These are phyloP conservation scores for Conticribra weissflogii DNA, from an alignment of 108 stramenopile genomes.

Conservation along the genomic window DNA sequence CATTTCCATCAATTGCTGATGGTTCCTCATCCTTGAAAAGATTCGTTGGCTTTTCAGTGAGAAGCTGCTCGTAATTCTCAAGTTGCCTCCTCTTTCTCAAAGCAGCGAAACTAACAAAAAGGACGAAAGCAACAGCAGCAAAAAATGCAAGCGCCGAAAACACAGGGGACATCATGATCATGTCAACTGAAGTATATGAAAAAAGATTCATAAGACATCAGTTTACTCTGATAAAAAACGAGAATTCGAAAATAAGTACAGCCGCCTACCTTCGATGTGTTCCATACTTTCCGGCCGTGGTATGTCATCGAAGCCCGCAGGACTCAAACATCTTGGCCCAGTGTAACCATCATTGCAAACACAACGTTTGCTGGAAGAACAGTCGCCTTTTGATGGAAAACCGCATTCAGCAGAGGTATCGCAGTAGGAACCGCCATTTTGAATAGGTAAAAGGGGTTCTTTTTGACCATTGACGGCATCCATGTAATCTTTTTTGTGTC, in stretches of 20 bases:
- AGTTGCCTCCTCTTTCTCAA: slow-evolving; percentile 28
- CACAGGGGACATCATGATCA: slow-evolving; percentile 14
- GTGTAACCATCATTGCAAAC: slow-evolving; percentile 62
- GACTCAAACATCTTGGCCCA: slow-evolving; percentile 75
- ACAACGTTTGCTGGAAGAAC: slow-evolving; percentile 53
- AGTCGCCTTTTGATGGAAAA: slow-evolving; percentile 46
- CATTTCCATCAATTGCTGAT: too few relatives aligned
- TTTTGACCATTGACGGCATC: slow-evolving; percentile 59
- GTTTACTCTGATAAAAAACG: too few relatives aligned
- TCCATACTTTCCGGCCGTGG: slow-evolving; percentile 17
- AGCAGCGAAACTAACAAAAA: slow-evolving; percentile 32
- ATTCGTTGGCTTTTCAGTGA: slow-evolving; percentile 5
- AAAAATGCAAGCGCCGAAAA: slow-evolving; percentile 31
- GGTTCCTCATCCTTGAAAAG: slow-evolving; percentile 9
- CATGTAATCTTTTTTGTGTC: slow-evolving; percentile 83
- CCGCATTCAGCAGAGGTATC: slow-evolving; percentile 58
- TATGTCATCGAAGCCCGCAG: slow-evolving; percentile 67
- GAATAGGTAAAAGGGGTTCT: slow-evolving; percentile 60
- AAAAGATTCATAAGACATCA: not conserved
- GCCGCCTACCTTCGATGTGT: not conserved
- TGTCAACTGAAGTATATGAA: slow-evolving; percentile 15
- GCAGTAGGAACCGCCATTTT: slow-evolving; percentile 70
- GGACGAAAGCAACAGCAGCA: slow-evolving; percentile 25
- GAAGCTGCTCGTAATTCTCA: slow-evolving; percentile 28
- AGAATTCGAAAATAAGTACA: not conserved